Base-by-base conservation (phyloP, 108 stramenopile species). In the Nannochloropsis gaditana region DNA sequence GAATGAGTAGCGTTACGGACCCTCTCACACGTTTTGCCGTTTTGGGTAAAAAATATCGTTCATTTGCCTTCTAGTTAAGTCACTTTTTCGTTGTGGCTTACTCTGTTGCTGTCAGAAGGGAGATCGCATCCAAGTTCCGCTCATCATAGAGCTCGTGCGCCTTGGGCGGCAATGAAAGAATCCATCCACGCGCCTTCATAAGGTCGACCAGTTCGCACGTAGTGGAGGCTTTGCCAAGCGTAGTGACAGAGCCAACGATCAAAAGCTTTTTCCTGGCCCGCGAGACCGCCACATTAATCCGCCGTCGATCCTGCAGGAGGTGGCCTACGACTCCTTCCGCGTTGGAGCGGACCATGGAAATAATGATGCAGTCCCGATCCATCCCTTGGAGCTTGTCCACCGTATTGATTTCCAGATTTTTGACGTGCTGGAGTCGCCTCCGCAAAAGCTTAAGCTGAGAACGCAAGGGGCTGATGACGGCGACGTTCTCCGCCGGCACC, bases 391-490 rank as follows among this genome's bases (percentile, higher is more conserved):
- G 90, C 84, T 88, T 90, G 87, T 92, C 91, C 43, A 91, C 88
- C 42, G 91, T 92, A 44, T 87, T 85, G 82, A 91, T 19, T 79
- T 91, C 91, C 3, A 90, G 88, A 50, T 45, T 79, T 73, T 84
- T 45, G 3, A 89, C 83, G 45, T 86, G 89, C 19, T 2, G 44
- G 83, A 43, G 80, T 43, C 42, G 79, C 44, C 43, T 50, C 59
- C 31, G 44, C 80, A 87, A 84, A 41, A 41, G 45, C 84, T 92
- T 83, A 79, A 96, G 93, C 92, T 97, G 97, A 10, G 96, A 94
- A 83, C 96, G 92, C 85, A 94, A 96, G 41, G 97, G 97, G 80
- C 93, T 93, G 43, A 97, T 96, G 5, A 96, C 91, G 47, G 95
- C 95, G 80, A 96, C 85, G 21, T 84, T 42, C 31, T 83, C 89